Evolutionary conservation across 495 filamentous ascomycete genomes (phyloP).

Genomic region (Penicillium soppii): DNA sequence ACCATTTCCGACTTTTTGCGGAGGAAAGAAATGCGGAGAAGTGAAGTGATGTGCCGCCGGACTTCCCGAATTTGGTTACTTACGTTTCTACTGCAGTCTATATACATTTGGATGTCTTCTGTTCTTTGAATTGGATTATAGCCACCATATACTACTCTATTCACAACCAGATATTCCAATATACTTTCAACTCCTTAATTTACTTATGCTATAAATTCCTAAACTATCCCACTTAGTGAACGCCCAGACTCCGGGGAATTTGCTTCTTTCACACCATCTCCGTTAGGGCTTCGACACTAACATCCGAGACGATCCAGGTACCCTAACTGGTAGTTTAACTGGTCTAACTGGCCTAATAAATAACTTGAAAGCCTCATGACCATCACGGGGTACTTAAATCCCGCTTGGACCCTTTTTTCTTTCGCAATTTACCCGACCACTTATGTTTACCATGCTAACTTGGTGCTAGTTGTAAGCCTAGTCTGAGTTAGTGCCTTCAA

Average conservation of each 20-base stretch:
- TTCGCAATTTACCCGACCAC: background rate
- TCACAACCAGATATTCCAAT: background rate
- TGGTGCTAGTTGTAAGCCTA: too few species aligned
- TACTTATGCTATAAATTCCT: background rate
- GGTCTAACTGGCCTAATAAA: background rate
- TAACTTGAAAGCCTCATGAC: background rate
- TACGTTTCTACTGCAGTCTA: too few species aligned
- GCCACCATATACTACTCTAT: too few species aligned
- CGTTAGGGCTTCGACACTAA: constrained; percentile 12
- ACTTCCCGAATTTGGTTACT: constrained; percentile 9
- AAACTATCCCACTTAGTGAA: background rate
- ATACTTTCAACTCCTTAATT: constrained; percentile 1
- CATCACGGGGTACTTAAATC: background rate
- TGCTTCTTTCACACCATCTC: constrained; percentile 2
- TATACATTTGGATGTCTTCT: too few species aligned
- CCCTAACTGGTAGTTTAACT: background rate
- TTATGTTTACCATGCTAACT: too few species aligned
- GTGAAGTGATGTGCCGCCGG: constrained; percentile 25
- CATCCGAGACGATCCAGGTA: constrained; percentile 8
- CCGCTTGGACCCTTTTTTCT: background rate
- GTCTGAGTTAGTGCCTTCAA: too few species aligned
- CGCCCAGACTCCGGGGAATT: constrained; percentile 3
- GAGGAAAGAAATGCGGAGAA: constrained; percentile 30
- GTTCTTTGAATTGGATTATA: too few species aligned
- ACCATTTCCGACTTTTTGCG: background rate